A percentile compares a stretch with the other conserved stretches of the same genome.
phyloP scores from a whole-genome alignment of 169 alveolate genomes.

The Perkinsus marinus region DNA sequence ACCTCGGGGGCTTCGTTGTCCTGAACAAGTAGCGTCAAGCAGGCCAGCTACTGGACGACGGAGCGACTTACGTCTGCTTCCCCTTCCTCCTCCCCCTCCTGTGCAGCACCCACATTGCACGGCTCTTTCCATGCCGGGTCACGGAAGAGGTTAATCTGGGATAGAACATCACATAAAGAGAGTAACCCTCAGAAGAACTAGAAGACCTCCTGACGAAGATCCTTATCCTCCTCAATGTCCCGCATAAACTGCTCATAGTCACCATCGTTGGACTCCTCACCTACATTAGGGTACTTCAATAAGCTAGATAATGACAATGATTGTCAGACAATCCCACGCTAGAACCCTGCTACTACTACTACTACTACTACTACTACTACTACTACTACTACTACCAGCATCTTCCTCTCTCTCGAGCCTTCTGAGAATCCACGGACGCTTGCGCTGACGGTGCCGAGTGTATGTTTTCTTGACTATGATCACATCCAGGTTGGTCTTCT shows the following conservation, averaged over 20 bases:
- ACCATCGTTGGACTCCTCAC: neutral
- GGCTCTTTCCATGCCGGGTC: constrained; percentile 6
- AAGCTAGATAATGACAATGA: no score
- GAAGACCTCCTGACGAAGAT: constrained; percentile 7
- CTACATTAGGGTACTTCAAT: neutral
- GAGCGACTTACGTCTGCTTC: neutral
- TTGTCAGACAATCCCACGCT: no score
- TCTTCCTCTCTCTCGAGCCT: neutral
- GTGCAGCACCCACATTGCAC: neutral
- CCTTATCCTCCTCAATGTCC: constrained; percentile 22
- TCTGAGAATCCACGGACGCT: neutral
- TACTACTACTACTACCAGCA: neutral
- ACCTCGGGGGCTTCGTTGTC: constrained; percentile 1
- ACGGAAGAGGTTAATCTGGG: constrained; percentile 4
- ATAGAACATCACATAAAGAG: neutral
- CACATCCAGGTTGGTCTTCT: neutral
- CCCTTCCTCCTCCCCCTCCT: neutral
- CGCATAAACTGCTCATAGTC: constrained; percentile 20
- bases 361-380: neutral
- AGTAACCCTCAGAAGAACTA: neutral
- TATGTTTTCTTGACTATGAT: neutral
- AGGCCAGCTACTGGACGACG: neutral
- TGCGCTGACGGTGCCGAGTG: neutral
- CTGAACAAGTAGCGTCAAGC: neutral
- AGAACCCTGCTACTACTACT: no score